These are phyloP conservation scores for Lasiodiplodia citricola DNA, from an alignment of 2,329 filamentous ascomycete species.

Conservation along the genomic window DNA sequence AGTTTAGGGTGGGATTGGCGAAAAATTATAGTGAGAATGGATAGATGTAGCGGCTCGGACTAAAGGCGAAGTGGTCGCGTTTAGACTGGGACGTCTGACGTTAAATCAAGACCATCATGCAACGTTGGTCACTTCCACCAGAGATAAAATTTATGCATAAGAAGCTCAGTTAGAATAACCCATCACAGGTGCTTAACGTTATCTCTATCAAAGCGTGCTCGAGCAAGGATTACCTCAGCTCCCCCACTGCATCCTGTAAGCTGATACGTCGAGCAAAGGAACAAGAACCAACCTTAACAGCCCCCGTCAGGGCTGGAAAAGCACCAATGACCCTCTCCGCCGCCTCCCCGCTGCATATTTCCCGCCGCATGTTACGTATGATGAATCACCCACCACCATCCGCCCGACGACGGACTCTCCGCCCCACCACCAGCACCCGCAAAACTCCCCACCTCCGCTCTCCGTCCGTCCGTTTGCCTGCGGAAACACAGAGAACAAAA, in stretches of 20 bases:
- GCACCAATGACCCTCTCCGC: background rate
- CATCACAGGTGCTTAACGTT: background rate
- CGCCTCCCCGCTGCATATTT: background rate
- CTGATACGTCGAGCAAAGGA: too few relatives aligned
- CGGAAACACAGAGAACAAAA: too few relatives aligned
- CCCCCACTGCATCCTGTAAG: too few relatives aligned
- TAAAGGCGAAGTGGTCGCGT: conserved; percentile 33
- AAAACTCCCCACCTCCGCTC: background rate
- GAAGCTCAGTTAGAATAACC: background rate
- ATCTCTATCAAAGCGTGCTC: conserved; percentile 1
- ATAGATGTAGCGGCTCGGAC: conserved; percentile 30
- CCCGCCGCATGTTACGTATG: background rate
- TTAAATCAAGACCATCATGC: background rate
- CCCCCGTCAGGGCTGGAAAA: too few relatives aligned
- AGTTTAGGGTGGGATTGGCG: background rate
- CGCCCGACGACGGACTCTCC: background rate
- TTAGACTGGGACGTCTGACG: conserved; percentile 2
- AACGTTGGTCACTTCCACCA: background rate
- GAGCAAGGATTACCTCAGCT: background rate
- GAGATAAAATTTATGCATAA: background rate
- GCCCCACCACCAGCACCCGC: background rate
- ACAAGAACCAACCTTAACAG: too few relatives aligned
- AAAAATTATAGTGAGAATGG: background rate
- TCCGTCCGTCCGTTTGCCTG: background rate
- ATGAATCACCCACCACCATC: background rate